A percentile compares a stretch with the other conserved stretches of the same genome.
phyloP scores from a whole-genome alignment of 176 grass and related monocot species.

The Carex kokanica region DNA sequence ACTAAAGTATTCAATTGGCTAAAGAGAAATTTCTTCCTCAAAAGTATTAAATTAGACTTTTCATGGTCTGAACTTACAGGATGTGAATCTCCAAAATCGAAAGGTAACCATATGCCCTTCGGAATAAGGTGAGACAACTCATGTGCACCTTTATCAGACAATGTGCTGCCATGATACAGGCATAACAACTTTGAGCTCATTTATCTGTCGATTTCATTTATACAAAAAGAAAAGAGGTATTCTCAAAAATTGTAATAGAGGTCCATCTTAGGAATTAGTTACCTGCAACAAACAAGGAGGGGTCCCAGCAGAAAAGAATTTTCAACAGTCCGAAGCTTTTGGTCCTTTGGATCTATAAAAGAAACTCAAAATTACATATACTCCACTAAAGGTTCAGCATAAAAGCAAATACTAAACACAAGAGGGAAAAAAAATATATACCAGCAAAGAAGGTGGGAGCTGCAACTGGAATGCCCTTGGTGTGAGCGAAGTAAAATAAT shows the following conservation, averaged over 20 bases:
- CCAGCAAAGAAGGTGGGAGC: constrained; percentile 82
- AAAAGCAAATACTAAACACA: not conserved
- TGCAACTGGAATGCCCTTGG: constrained; percentile 58
- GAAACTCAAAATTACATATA: not conserved
- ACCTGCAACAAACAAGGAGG: constrained; percentile 83
- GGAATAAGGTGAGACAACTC: constrained; percentile 64
- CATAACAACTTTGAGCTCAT: not conserved
- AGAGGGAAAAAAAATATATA: constrained; percentile 35
- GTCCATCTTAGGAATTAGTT: constrained; percentile 7
- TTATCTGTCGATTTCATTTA: constrained; percentile 11
- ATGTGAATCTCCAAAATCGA: constrained; percentile 89
- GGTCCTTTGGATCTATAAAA: constrained; percentile 61
- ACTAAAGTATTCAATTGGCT: not conserved
- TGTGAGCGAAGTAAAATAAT: constrained; percentile 85
- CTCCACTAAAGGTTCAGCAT: not conserved
- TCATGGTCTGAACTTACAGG: constrained; percentile 49
- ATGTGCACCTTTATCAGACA: constrained; percentile 58
- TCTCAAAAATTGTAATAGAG: not conserved
- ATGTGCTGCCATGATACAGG: constrained; percentile 53
- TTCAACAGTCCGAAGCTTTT: constrained; percentile 64
- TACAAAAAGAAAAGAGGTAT: not conserved
- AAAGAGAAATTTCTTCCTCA: not conserved
- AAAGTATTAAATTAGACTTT: constrained; percentile 2
- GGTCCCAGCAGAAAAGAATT: constrained; percentile 85
- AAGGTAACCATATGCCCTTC: constrained; percentile 67